Conservation (phyloP, 768 basidiomycete genomes). For the Mycena latifolia region DNA sequence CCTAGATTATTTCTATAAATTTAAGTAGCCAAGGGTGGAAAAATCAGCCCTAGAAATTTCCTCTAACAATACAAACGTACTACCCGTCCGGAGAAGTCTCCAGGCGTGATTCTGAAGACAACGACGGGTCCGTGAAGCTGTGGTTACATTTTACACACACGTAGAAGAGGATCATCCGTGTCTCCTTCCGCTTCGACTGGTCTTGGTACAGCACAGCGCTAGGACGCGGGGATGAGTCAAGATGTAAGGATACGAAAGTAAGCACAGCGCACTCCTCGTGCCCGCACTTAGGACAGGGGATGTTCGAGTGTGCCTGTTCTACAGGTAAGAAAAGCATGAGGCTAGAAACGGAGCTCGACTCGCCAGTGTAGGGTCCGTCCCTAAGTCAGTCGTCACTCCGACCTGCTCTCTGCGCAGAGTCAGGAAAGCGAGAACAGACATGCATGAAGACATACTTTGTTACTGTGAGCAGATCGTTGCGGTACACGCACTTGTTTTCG, state of each 20-base stretch:
- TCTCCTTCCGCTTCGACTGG: constrained; percentile 96
- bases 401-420: constrained; percentile 81
- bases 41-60: background rate
- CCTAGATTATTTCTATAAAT: too few relatives aligned
- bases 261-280: constrained; percentile 88
- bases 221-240: constrained; percentile 31
- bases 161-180: constrained; percentile 93
- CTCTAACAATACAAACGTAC: constrained; percentile 24
- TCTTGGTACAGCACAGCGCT: constrained; percentile 97
- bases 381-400: constrained; percentile 90
- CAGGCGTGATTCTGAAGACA: constrained; percentile 56
- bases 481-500: constrained; percentile 91
- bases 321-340: constrained; percentile 1
- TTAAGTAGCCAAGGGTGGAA: background rate
- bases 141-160: constrained; percentile 89
- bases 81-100: constrained; percentile 17
- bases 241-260: background rate
- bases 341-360: constrained; percentile 33
- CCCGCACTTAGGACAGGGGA: constrained; percentile 85
- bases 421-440: background rate
- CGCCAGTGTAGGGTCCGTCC: constrained; percentile 90
- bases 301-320: constrained; percentile 86
- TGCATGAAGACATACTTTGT: constrained; percentile 73
- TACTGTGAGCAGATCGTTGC: constrained; percentile 92
- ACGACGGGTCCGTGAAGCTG: constrained; percentile 77